A percentile compares a stretch with the other conserved stretches of the same genome.
These are phyloP conservation scores for Botryococcus braunii DNA, from an alignment of 163 green algal species.

Conservation along the genomic window DNA sequence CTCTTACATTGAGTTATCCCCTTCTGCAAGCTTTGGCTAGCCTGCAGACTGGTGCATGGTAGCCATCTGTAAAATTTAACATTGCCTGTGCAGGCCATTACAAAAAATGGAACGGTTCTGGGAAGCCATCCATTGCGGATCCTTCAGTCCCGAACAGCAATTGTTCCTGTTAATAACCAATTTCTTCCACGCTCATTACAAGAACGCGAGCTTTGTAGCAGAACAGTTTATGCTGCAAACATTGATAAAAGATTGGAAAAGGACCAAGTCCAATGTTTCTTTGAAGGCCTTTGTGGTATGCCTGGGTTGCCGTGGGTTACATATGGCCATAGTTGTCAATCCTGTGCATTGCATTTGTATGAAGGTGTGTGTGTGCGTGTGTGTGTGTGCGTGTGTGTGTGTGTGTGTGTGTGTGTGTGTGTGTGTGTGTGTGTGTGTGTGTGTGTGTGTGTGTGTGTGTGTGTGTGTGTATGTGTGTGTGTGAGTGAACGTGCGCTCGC, in stretches of 20 bases:
- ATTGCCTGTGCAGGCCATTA: constrained; percentile 46
- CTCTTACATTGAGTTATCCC: no score
- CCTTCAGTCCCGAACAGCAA: constrained; percentile 85
- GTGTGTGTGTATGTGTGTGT: neutral
- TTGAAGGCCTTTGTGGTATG: constrained; percentile 79
- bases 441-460: neutral
- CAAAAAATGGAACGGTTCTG: constrained; percentile 60
- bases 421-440: neutral
- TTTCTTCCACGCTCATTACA: constrained; percentile 69
- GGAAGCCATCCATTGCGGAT: constrained; percentile 71
- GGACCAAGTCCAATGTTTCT: constrained; percentile 76
- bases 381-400: neutral
- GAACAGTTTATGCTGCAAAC: constrained; percentile 71
- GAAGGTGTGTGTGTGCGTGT: neutral
- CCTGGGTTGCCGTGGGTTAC: neutral
- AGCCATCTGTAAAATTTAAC: neutral
- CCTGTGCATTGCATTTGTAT: neutral
- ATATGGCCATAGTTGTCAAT: neutral
- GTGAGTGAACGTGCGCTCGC: neutral
- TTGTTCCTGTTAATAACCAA: constrained; percentile 90
- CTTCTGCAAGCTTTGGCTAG: neutral
- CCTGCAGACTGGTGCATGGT: neutral
- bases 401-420: neutral
- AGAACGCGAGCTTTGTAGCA: constrained; percentile 73
- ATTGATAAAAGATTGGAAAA: constrained; percentile 76